Evolutionary conservation across 331 rosid genomes (phyloP), one percentile per base, ranked within the genome.

Genomic region (Prunus yedoensis): DNA sequence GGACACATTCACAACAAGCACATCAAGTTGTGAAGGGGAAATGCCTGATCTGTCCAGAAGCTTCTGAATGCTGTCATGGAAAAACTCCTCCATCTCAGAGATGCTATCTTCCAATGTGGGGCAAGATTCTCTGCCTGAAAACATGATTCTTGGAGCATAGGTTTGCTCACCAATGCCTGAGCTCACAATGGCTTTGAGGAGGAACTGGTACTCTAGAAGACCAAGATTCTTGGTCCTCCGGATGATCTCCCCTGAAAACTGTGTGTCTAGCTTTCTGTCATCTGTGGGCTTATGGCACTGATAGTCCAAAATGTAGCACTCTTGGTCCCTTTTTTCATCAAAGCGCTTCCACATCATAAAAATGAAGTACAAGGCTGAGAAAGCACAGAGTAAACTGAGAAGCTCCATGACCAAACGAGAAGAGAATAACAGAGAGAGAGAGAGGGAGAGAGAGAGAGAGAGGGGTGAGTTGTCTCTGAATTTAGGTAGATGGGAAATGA

Each of bases 101-200:
- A 87, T 59, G 8, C 79, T 83, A 16, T 94, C 99, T 0, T 2
- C 2, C 28, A 94, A 4, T 1, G 87, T 89, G 0, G 97, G 97
- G n/a, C 25, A 76, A 0, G 81, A 62, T 25, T 90, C 97, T 0
- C 96, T 79, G 20, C 88, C 93, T n/a, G 74, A 81, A 18, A 92
- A 78, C 78, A 90, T 38, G 85, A 85, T 87, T 17, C 89, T 84
- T 23, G 99, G 99, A 1, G 81, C 99, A 25, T 92, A 92, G 63
- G 99, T 94, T 70, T 89, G 85, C 69, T 94, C 99, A 8, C 99
- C 97, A 74, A 94, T 83, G 77, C 99, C 97, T 4, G 97, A 89
- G 82, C 83, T 94, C 0, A 94, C 99, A 35, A 90, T 51, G 71
- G 97, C 97, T 71, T 89, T 94, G 23, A 94, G 21, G 43, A 92